Conservation (phyloP, 177 flowering plant species). For the Vitis hybrid region DNA sequence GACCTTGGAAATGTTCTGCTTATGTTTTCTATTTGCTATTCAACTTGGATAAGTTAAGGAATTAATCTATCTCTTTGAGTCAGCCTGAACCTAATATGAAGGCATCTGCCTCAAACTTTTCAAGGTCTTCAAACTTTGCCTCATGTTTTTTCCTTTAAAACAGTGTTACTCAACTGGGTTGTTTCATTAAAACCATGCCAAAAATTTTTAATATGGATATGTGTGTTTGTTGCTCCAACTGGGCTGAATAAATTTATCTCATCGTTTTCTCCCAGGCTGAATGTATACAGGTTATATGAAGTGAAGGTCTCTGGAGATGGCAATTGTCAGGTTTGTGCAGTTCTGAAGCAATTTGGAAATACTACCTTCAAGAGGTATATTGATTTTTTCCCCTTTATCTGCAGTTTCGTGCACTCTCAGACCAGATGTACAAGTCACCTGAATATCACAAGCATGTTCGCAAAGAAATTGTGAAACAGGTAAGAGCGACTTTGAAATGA, state of each 20-base stretch:
- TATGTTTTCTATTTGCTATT: neutral
- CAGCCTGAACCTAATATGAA: too few species aligned
- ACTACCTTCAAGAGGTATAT: neutral
- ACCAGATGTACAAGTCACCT: slow-evolving; percentile 77
- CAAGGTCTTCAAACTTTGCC: too few species aligned
- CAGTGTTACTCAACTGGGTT: too few species aligned
- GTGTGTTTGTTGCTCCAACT: too few species aligned
- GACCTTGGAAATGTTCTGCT: neutral
- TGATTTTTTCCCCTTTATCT: slow-evolving; percentile 9
- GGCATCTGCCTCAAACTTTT: too few species aligned
- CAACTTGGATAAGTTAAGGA: neutral
- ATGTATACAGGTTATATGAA: slow-evolving; percentile 75
- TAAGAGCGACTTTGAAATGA: slow-evolving; percentile 14
- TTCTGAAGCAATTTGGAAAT: neutral
- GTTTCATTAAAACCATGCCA: too few species aligned
- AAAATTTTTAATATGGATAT: too few species aligned
- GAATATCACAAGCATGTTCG: slow-evolving; percentile 88
- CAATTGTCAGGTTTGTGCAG: slow-evolving; percentile 71
- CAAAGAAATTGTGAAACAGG: slow-evolving; percentile 84
- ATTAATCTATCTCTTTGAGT: neutral
- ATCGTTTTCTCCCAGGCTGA: slow-evolving; percentile 41
- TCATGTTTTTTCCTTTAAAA: too few species aligned
- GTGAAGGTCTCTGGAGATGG: slow-evolving; percentile 94
- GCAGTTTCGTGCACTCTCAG: slow-evolving; percentile 95
- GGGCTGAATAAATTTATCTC: too few species aligned